Evolutionary conservation across 2,329 filamentous ascomycete species (phyloP).

Genomic region (Aureobasidium sp.): DNA sequence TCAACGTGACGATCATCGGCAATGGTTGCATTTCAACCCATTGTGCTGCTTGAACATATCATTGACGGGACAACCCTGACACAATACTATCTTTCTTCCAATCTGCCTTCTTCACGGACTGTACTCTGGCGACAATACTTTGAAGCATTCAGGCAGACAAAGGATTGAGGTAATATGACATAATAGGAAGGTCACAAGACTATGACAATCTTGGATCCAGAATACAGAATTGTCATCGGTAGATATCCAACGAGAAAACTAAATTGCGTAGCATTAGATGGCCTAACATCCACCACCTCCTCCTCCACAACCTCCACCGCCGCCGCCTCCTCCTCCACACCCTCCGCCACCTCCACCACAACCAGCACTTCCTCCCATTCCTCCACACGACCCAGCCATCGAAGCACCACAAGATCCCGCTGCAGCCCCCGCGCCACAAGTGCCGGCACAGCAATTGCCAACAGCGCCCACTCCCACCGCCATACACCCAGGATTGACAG

Average conservation of each 20-base stretch:
- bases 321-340: slow-evolving; percentile 37
- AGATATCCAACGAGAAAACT: no score
- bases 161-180: no score
- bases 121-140: no score
- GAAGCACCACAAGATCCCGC: slow-evolving; percentile 40
- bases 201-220: no score
- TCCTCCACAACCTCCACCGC: slow-evolving; percentile 18
- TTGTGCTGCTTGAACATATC: neutral
- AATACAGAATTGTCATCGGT: no score
- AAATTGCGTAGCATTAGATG: no score
- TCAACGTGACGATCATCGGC: neutral
- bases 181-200: no score
- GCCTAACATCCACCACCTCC: slow-evolving; percentile 7
- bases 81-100: neutral
- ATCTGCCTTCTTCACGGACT: neutral
- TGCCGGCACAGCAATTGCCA: slow-evolving; percentile 45
- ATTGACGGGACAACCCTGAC: neutral
- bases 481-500: slow-evolving; percentile 41
- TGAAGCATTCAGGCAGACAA: no score
- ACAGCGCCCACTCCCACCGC: slow-evolving; percentile 31
- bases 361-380: slow-evolving; percentile 35
- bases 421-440: slow-evolving; percentile 33
- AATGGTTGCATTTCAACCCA: neutral
- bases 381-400: slow-evolving; percentile 35
- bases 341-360: slow-evolving; percentile 30